A percentile compares a stretch with the other conserved stretches of the same genome.
These are phyloP conservation scores for Ceratocystis diversiconidia DNA, from an alignment of 2,329 filamentous ascomycete species.

Conservation along the genomic window DNA sequence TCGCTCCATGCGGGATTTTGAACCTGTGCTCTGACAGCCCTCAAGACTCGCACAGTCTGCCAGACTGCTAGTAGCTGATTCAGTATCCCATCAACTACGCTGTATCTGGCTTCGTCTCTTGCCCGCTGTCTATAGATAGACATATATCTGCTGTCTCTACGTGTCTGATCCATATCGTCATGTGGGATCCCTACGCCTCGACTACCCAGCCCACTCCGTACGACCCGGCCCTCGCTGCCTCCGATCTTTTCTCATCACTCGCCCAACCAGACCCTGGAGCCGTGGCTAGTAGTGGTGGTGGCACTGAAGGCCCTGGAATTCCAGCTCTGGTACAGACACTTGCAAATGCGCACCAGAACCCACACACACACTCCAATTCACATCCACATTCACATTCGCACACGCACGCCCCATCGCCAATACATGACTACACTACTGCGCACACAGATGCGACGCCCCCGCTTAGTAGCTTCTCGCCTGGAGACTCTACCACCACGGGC, in stretches of 20 bases:
- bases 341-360: not conserved
- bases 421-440: not conserved
- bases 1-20: not conserved
- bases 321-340: not conserved
- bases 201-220: not conserved
- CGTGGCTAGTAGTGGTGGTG: not conserved
- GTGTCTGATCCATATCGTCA: not conserved
- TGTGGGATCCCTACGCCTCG: constrained; percentile 18
- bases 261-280: not conserved
- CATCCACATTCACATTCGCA: not conserved
- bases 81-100: not conserved
- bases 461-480: not conserved
- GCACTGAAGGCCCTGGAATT: not conserved
- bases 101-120: not conserved
- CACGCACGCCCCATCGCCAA: not conserved
- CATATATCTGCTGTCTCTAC: too few species aligned
- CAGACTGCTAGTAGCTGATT: not conserved
- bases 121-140: not conserved
- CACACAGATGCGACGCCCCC: not conserved
- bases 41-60: not conserved
- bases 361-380: not conserved
- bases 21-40: not conserved
- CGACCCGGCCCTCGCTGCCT: not conserved
- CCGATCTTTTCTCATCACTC: not conserved
- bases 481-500: not conserved